phyloP scores from a whole-genome alignment of 2,329 filamentous ascomycete species.

The Lithohypha guttulata region DNA sequence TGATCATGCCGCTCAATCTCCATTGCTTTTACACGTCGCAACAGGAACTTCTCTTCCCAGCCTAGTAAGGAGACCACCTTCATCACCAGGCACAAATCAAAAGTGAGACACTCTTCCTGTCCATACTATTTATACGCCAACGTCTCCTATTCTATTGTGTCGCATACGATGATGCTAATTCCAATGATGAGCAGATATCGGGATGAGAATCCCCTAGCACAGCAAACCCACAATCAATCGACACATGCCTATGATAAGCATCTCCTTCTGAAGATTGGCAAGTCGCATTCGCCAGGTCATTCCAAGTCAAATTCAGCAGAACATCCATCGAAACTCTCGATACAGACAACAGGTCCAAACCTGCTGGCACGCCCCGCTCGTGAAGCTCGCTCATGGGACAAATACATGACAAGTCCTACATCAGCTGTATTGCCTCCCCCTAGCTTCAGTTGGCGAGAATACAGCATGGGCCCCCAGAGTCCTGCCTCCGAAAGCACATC shows the following conservation, averaged over 20 bases:
- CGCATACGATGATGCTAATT: no score
- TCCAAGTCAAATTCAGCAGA: constrained; percentile 25
- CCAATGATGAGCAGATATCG: constrained; percentile 42
- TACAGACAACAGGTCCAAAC: constrained; percentile 17
- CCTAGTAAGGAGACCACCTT: no score
- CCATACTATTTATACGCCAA: no score
- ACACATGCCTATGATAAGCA: constrained; percentile 54
- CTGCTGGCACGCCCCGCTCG: constrained; percentile 12
- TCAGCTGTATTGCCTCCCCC: constrained; percentile 33
- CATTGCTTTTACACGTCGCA: no score
- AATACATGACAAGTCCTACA: constrained; percentile 31
- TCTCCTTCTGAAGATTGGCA: constrained; percentile 51
- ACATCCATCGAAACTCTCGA: constrained; percentile 26
- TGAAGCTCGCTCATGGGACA: constrained; percentile 14
- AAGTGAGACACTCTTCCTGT: no score
- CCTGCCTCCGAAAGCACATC: no score
- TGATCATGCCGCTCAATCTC: no score
- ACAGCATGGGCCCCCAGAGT: no score
- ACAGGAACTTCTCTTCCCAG: no score
- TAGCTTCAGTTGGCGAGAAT: constrained; percentile 31
- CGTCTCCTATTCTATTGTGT: no score
- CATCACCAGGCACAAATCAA: no score
- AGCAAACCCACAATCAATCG: constrained; percentile 46
- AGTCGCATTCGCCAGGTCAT: constrained; percentile 45
- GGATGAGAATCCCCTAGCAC: constrained; percentile 49